Evolutionary conservation across 1,284 basidiomycete genomes (phyloP).

Genomic region (Pyrrhoderma lamaoense): DNA sequence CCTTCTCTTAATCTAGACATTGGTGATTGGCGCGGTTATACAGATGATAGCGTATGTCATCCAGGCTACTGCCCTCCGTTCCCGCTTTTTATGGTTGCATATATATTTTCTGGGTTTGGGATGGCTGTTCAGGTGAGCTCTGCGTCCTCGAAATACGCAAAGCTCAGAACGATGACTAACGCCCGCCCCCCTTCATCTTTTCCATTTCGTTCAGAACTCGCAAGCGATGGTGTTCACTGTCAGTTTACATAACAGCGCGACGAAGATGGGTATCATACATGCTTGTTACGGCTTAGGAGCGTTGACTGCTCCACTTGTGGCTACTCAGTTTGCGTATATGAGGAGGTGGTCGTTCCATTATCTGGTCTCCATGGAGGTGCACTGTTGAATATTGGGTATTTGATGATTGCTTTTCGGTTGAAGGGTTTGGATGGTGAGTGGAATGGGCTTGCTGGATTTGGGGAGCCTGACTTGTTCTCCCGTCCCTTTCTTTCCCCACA

Average conservation of each 20-base stretch:
- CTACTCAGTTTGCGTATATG: constrained; percentile 53
- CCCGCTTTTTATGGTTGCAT: constrained; percentile 27
- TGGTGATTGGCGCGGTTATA: constrained; percentile 18
- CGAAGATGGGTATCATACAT: constrained; percentile 50
- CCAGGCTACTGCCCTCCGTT: constrained; percentile 35
- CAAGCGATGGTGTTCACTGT: constrained; percentile 53
- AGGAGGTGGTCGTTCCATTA: constrained; percentile 59
- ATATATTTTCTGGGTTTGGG: constrained; percentile 18
- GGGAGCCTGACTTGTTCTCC: too few relatives aligned
- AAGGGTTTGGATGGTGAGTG: constrained; percentile 46
- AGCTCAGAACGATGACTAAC: too few relatives aligned
- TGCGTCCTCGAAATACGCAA: background rate
- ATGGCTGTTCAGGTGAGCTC: constrained; percentile 19
- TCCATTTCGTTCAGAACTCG: constrained; percentile 33
- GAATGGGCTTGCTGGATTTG: too few relatives aligned
- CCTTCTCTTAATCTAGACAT: too few relatives aligned
- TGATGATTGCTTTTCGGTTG: constrained; percentile 46
- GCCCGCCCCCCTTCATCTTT: background rate
- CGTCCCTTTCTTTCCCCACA: background rate
- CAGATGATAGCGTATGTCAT: constrained; percentile 31
- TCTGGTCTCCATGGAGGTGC: constrained; percentile 51
- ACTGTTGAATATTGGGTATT: constrained; percentile 34
- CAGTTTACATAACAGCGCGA: constrained; percentile 34
- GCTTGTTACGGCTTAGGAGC: constrained; percentile 52
- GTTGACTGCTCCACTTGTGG: constrained; percentile 48